phyloP scores from a whole-genome alignment of 2,329 filamentous ascomycete species.

The Ophiobolus disseminans region DNA sequence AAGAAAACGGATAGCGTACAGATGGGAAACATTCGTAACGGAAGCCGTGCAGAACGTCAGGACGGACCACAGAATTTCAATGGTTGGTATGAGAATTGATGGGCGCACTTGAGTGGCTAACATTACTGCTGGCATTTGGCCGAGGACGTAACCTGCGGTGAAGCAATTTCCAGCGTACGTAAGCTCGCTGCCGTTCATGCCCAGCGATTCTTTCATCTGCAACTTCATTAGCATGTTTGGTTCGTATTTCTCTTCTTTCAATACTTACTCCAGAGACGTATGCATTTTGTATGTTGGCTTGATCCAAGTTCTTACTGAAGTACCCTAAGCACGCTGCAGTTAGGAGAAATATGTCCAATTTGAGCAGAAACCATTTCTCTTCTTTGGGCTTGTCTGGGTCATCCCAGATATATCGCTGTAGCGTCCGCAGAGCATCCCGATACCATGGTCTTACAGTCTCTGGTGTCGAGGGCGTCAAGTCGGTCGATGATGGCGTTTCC shows the following conservation, averaged over 20 bases:
- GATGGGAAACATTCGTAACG: constrained; percentile 31
- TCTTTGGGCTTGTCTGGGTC: constrained; percentile 24
- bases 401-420: constrained; percentile 31
- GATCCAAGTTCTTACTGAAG: constrained; percentile 37
- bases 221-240: background rate
- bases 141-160: constrained; percentile 39
- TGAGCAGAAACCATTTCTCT: constrained; percentile 38
- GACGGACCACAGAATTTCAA: constrained; percentile 40
- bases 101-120: constrained; percentile 31
- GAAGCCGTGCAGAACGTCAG: constrained; percentile 29
- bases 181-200: constrained; percentile 40
- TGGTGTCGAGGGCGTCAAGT: constrained; percentile 2
- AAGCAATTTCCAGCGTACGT: constrained; percentile 40
- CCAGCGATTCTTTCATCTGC: constrained; percentile 40
- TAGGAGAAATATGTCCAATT: constrained; percentile 38
- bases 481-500: constrained; percentile 12
- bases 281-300: constrained; percentile 38
- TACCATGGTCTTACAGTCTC: constrained; percentile 13
- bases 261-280: constrained; percentile 38
- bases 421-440: constrained; percentile 16
- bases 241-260: background rate
- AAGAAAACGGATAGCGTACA: constrained; percentile 47
- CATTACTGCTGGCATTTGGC: constrained; percentile 39
- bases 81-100: constrained; percentile 38
- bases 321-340: constrained; percentile 34